Evolutionary conservation across 2,329 filamentous ascomycete species (phyloP), one percentile per base, ranked within the genome.

Genomic region (Talaromyces sp.): DNA sequence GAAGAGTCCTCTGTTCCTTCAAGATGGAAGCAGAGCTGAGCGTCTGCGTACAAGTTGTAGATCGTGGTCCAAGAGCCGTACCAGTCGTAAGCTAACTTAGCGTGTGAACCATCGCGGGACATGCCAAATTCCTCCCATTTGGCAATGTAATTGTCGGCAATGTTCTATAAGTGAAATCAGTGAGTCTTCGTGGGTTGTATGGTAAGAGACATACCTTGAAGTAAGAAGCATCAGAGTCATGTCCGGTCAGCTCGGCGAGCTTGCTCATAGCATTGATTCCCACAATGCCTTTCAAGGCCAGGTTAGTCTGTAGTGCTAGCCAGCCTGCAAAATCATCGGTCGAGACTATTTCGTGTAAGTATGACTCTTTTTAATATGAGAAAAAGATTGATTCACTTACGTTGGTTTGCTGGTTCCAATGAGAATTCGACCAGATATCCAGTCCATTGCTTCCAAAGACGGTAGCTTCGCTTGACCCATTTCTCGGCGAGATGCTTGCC

Each of bases 251-350:
- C 20, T 80, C 76, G 1, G 89, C 82, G 20, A 94, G 80, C 59
- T 87, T 82, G 60, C 84, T 84, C 86, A 91, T 91, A 20, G 89
- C 89, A 67, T 86, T 85, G 69, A 93, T 88, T 19, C 88, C 90
- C 51, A 94, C 85, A 60, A 93, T 92, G 39, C 90, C 90, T 72
- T 94, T 94, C 55, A 94, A 78, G 0, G 89, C 90, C 19, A 94
- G 78, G 65, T 94, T 92, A 2, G 89, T 92, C 70, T 93, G 89
- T 57, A 92, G 86, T 4, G 86, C 82, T 17, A 91, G 78, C 70
- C 86, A 86, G 36, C 90, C 90, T 1, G 90, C 89, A 69, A 93
- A 94, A 66, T 94, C 90, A 65, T 94, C 90, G 1, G 90, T 94
- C 17, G 86, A 91, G 14, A 94, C 80, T 82, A 50, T 43, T 32